Conservation (phyloP, 2,329 filamentous ascomycete genomes). For the Aspergillus cejpii region DNA sequence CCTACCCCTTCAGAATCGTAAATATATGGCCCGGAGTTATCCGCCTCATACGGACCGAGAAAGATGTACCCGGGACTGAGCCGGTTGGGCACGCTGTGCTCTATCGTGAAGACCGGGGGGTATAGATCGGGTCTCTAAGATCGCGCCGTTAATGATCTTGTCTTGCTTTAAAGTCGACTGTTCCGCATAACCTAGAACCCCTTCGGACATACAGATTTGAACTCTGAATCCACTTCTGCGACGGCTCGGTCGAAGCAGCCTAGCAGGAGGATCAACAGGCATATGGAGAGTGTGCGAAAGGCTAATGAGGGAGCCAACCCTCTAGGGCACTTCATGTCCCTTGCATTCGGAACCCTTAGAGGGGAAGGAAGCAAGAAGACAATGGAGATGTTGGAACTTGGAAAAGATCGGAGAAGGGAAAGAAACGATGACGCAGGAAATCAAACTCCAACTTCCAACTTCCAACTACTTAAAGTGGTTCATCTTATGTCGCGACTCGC, state of each 20-base stretch:
- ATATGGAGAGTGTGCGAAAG: slow-evolving; percentile 6
- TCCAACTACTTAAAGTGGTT: too few species aligned
- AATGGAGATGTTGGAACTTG: not conserved
- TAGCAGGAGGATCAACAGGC: slow-evolving; percentile 18
- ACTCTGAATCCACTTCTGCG: slow-evolving; percentile 30
- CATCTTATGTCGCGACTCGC: too few species aligned
- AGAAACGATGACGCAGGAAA: too few species aligned
- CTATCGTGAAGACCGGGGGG: slow-evolving; percentile 32
- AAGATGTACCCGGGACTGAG: slow-evolving; percentile 47
- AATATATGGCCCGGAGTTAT: slow-evolving; percentile 47
- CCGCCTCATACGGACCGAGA: slow-evolving; percentile 45
- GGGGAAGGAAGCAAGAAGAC: slow-evolving; percentile 3
- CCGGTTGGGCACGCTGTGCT: slow-evolving; percentile 24
- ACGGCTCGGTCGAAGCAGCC: slow-evolving; percentile 13
- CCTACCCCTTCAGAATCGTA: slow-evolving; percentile 46
- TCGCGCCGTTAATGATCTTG: not conserved
- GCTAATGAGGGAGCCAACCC: slow-evolving; percentile 9
- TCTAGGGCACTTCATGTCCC: slow-evolving; percentile 21
- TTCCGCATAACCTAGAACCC: not conserved
- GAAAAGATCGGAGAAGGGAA: slow-evolving; percentile 2
- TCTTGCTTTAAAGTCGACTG: not conserved
- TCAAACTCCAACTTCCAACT: too few species aligned
- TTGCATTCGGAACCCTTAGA: not conserved
- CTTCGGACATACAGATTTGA: slow-evolving; percentile 31
- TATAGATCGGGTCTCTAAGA: slow-evolving; percentile 37